A percentile compares a stretch with the other conserved stretches of the same genome.
phyloP scores from a whole-genome alignment of 73 alveolate species.

The Uronychia binucleata region DNA sequence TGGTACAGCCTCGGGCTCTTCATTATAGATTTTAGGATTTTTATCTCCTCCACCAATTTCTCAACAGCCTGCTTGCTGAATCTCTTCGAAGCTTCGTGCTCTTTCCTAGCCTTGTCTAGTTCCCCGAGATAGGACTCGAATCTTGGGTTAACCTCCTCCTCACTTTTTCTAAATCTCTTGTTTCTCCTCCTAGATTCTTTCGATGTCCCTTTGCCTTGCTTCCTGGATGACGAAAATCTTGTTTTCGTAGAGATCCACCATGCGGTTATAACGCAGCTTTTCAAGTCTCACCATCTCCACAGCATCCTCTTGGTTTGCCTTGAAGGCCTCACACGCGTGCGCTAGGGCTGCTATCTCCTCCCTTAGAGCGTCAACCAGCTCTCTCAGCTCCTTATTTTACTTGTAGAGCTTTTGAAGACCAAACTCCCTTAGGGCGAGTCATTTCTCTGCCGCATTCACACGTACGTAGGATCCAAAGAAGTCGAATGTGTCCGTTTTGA shows the following conservation, averaged over 20 bases:
- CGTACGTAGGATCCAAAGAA: not conserved
- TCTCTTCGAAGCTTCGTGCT: not conserved
- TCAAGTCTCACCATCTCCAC: not conserved
- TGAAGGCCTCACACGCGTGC: not conserved
- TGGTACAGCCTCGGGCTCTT: not conserved
- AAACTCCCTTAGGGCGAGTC: not conserved
- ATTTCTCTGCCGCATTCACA: not conserved
- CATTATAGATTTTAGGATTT: not conserved
- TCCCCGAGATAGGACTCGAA: not conserved
- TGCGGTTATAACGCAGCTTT: too few relatives aligned
- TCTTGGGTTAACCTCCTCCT: not conserved
- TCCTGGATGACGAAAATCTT: too few relatives aligned
- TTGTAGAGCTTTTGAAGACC: not conserved
- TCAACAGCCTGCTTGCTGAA: not conserved
- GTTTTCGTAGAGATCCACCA: not conserved
- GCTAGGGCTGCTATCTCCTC: not conserved
- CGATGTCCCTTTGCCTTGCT: not conserved
- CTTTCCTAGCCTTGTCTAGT: not conserved
- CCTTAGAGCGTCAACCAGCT: not conserved
- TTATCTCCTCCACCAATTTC: not conserved
- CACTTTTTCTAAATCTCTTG: not conserved
- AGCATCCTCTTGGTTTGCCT: not conserved
- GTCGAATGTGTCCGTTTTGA: not conserved
- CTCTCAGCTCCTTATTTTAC: not conserved
- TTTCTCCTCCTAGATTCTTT: not conserved